Evolutionary conservation across 805 yeast genomes (phyloP).

Genomic region (Suhomyces tanzawaensis): DNA sequence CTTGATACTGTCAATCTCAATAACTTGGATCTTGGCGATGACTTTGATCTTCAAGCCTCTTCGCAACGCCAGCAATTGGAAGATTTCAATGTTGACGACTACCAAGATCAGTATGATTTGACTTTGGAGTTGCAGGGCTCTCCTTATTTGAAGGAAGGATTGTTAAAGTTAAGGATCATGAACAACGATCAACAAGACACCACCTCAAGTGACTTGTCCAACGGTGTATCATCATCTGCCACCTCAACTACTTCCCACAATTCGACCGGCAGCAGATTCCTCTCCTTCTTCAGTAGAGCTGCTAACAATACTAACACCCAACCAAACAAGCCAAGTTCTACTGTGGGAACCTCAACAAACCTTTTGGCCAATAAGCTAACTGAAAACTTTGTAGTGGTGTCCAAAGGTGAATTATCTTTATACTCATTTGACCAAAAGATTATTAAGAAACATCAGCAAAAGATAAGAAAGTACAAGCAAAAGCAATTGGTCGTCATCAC

Average conservation of each 20-base stretch:
- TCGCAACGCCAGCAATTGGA: constrained; percentile 25
- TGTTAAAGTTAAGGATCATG: constrained; percentile 44
- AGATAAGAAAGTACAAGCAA: constrained; percentile 20
- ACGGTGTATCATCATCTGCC: constrained; percentile 15
- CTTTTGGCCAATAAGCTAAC: constrained; percentile 30
- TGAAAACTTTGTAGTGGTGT: constrained; percentile 62
- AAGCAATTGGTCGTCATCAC: constrained; percentile 14
- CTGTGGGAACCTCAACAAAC: constrained; percentile 10
- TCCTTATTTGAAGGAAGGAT: constrained; percentile 77
- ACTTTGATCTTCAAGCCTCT: constrained; percentile 12
- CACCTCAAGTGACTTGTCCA: constrained; percentile 7
- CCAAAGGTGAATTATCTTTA: constrained; percentile 61
- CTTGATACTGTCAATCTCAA: constrained; percentile 28
- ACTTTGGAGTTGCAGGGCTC: constrained; percentile 67
- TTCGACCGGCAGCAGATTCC: constrained; percentile 19
- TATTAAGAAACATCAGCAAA: constrained; percentile 39
- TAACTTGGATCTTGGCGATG: constrained; percentile 11
- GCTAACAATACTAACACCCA: not conserved
- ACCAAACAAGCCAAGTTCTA: constrained; percentile 1
- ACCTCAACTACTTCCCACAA: constrained; percentile 9
- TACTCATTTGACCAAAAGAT: constrained; percentile 52
- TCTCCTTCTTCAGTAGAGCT: constrained; percentile 25
- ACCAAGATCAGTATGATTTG: constrained; percentile 52
- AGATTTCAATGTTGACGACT: constrained; percentile 38
- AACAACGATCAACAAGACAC: constrained; percentile 39